Conservation (phyloP, 371 early-diverging fungal genomes). For the Smittium culicis region DNA sequence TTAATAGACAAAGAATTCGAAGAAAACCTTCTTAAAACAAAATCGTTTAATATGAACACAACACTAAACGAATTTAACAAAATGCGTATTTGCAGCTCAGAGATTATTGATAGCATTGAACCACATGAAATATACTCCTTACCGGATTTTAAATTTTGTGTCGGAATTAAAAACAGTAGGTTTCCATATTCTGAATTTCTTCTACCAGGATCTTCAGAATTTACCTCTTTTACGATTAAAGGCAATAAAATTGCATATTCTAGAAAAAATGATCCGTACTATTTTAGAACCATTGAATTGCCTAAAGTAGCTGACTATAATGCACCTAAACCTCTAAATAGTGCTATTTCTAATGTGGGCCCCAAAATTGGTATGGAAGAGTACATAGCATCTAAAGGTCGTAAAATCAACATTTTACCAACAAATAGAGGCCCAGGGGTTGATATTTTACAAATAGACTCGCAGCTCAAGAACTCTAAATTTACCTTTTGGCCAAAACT, state of each 20-base stretch:
- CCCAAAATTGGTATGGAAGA: not conserved
- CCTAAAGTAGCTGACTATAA: not conserved
- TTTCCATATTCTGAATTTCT: constrained; percentile 16
- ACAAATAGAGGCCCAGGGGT: not conserved
- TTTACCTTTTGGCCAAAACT: not conserved
- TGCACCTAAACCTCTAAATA: not conserved
- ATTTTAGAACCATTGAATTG: constrained; percentile 2
- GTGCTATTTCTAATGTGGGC: not conserved
- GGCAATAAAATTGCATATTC: constrained; percentile 24
- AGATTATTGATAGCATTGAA: too few species aligned
- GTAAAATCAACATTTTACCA: not conserved
- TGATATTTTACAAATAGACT: not conserved
- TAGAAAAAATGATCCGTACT: constrained; percentile 19
- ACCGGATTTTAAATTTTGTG: constrained; percentile 16
- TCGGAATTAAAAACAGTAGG: constrained; percentile 17
- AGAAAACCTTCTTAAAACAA: too few species aligned
- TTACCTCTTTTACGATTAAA: constrained; percentile 27
- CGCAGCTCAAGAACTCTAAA: not conserved
- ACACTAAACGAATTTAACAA: too few species aligned
- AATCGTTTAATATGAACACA: too few species aligned
- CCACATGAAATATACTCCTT: constrained; percentile 17
- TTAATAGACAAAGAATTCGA: too few species aligned
- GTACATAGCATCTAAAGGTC: not conserved
- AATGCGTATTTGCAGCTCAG: constrained; percentile 17
- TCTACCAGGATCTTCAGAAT: constrained; percentile 21